These are phyloP conservation scores for Spergularia bocconei DNA, from an alignment of 148 eudicot genomes.

Conservation along the genomic window DNA sequence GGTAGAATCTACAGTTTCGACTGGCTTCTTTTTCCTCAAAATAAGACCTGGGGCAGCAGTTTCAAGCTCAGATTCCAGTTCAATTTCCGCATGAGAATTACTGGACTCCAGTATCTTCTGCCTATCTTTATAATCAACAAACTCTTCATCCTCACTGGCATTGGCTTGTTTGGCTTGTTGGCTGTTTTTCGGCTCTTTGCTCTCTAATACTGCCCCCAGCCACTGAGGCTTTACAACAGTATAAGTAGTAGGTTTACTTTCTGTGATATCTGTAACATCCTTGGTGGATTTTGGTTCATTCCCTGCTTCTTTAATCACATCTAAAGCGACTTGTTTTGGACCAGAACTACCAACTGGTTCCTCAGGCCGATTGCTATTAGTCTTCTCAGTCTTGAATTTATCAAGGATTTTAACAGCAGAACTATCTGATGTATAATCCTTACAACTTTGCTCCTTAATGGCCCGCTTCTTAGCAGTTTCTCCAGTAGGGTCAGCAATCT, in stretches of 20 bases:
- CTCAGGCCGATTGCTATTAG: slow-evolving; percentile 29
- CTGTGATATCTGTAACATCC: slow-evolving; percentile 33
- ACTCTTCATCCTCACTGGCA: slow-evolving; percentile 48
- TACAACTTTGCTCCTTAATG: slow-evolving; percentile 34
- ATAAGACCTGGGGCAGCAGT: slow-evolving; percentile 92
- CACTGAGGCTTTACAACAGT: slow-evolving; percentile 78
- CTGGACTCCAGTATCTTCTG: slow-evolving; percentile 39
- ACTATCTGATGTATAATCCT: slow-evolving; percentile 22
- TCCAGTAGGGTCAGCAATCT: slow-evolving; percentile 87
- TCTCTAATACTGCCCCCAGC: slow-evolving; percentile 83
- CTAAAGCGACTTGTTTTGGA: slow-evolving; percentile 31
- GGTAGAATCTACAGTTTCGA: slow-evolving; percentile 28
- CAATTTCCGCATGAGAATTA: slow-evolving; percentile 20
- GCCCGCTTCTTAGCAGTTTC: slow-evolving; percentile 78
- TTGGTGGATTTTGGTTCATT: slow-evolving; percentile 33
- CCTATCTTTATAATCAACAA: slow-evolving; percentile 92
- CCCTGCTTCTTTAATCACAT: slow-evolving; percentile 25
- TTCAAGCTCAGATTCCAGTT: slow-evolving; percentile 48
- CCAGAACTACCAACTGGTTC: slow-evolving; percentile 26
- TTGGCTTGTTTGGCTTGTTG: slow-evolving; percentile 33
- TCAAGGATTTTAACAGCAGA: slow-evolving; percentile 31
- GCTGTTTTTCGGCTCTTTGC: slow-evolving; percentile 42
- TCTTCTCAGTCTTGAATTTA: slow-evolving; percentile 30
- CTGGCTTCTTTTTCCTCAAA: slow-evolving; percentile 78
- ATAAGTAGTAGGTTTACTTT: slow-evolving; percentile 42